Percentiles rank a stretch among this genome's conserved stretches.
phyloP scores from a whole-genome alignment of 768 basidiomycete species.

The Auricularia sp. region DNA sequence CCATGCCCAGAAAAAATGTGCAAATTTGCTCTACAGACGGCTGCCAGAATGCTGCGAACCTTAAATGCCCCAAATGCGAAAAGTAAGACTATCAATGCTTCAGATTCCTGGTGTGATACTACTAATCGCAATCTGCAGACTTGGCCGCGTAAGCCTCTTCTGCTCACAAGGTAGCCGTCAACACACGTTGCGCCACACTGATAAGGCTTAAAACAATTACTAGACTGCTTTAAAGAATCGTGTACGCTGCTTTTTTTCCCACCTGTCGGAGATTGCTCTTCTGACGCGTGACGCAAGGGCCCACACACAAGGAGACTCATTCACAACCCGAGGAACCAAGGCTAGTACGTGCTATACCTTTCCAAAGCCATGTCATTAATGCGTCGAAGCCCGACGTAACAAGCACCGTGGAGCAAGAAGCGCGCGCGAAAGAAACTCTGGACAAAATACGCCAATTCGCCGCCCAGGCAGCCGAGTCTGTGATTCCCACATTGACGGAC shows the following conservation, averaged over 20 bases:
- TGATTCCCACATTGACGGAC: not conserved
- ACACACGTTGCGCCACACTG: not conserved
- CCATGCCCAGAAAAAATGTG: not conserved
- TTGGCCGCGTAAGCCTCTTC: not conserved
- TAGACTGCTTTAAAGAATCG: not conserved
- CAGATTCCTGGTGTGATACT: not conserved
- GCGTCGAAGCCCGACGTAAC: not conserved
- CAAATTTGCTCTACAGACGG: not conserved
- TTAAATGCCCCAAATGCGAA: not conserved
- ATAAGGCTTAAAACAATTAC: not conserved
- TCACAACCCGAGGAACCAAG: not conserved
- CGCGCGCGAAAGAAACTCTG: not conserved
- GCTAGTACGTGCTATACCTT: not conserved
- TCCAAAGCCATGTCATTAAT: too few relatives aligned
- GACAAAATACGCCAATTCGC: not conserved
- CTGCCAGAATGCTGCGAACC: not conserved
- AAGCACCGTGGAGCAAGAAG: not conserved
- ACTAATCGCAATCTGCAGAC: not conserved
- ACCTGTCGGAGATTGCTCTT: not conserved
- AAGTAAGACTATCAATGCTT: not conserved
- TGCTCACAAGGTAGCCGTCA: not conserved
- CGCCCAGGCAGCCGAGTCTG: not conserved
- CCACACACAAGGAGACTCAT: not conserved
- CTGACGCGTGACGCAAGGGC: not conserved
- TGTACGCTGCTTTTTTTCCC: not conserved